phyloP scores from a whole-genome alignment of 306 rosid species.

The Quercus variabilis region DNA sequence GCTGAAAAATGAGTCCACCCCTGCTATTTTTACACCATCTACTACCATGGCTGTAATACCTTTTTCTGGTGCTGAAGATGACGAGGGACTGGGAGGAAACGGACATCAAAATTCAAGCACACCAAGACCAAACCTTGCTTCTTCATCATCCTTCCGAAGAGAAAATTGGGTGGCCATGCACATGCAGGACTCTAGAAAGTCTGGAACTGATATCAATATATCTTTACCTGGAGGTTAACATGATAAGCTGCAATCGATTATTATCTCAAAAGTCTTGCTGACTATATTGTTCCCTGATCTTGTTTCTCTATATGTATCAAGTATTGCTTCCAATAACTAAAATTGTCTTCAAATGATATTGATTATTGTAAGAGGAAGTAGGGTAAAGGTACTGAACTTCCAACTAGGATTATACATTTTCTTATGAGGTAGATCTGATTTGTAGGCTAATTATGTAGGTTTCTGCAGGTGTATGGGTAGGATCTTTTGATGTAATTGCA shows the following conservation, averaged over 20 bases:
- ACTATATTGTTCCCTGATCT: conserved; percentile 33
- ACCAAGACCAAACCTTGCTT: conserved; percentile 33
- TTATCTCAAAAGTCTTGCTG: conserved; percentile 27
- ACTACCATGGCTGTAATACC: conserved; percentile 33
- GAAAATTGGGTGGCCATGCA: conserved; percentile 78
- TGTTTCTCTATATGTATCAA: conserved; percentile 14
- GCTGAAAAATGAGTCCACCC: conserved; percentile 34
- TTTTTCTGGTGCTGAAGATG: conserved; percentile 43
- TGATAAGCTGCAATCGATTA: not conserved
- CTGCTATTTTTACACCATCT: conserved; percentile 22
- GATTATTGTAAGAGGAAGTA: conserved; percentile 26
- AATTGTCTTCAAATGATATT: conserved; percentile 22
- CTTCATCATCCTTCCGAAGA: conserved; percentile 53
- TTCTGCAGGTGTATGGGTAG: conserved; percentile 38
- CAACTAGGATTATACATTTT: conserved; percentile 33
- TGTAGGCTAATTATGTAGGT: conserved; percentile 60
- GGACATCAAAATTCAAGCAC: conserved; percentile 44
- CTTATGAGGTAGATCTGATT: conserved; percentile 47
- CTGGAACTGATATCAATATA: conserved; percentile 75
- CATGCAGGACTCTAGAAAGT: conserved; percentile 59
- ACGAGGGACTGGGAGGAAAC: conserved; percentile 47
- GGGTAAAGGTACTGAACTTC: conserved; percentile 34
- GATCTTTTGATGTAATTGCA: conserved; percentile 46
- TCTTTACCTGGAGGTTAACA: conserved; percentile 63
- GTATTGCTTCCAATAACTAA: conserved; percentile 33